These are phyloP conservation scores for Cucurbita pepo DNA, from an alignment of 306 rosid species.

Conservation along the genomic window DNA sequence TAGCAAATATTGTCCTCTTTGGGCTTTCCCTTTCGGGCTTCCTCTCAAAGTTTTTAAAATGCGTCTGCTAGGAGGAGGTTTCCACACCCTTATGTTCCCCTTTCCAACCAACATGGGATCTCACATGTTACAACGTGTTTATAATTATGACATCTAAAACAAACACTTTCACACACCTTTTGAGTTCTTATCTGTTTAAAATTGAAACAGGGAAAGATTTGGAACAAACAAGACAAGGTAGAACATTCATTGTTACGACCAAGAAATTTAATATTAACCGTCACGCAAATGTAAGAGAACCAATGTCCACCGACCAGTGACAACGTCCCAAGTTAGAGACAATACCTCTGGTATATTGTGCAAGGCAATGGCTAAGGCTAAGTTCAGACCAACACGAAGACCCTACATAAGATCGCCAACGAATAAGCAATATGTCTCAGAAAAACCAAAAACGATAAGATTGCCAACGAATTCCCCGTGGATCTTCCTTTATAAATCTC, in stretches of 20 bases:
- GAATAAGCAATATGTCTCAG: not conserved
- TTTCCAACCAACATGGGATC: no score
- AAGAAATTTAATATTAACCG: not conserved
- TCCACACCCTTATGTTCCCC: no score
- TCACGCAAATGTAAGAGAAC: not conserved
- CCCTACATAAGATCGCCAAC: slow-evolving; percentile 32
- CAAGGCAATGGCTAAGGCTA: slow-evolving; percentile 94
- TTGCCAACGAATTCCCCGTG: not conserved
- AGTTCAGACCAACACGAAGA: slow-evolving; percentile 84
- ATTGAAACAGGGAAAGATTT: not conserved
- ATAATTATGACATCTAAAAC: not conserved
- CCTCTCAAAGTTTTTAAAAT: no score
- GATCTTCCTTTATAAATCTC: not conserved
- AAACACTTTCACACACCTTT: not conserved
- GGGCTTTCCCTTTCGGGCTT: no score
- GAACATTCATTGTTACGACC: not conserved
- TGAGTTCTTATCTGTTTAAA: not conserved
- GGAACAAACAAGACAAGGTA: not conserved
- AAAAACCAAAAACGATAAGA: not conserved
- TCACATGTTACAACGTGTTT: not conserved
- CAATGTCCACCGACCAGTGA: not conserved
- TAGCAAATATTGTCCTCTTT: no score
- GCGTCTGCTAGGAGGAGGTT: no score
- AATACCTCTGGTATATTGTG: slow-evolving; percentile 96
- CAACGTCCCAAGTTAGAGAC: not conserved